Evolutionary conservation across 352 stramenopile species (phyloP).

Genomic region (Hyaloperonospora brassicae): DNA sequence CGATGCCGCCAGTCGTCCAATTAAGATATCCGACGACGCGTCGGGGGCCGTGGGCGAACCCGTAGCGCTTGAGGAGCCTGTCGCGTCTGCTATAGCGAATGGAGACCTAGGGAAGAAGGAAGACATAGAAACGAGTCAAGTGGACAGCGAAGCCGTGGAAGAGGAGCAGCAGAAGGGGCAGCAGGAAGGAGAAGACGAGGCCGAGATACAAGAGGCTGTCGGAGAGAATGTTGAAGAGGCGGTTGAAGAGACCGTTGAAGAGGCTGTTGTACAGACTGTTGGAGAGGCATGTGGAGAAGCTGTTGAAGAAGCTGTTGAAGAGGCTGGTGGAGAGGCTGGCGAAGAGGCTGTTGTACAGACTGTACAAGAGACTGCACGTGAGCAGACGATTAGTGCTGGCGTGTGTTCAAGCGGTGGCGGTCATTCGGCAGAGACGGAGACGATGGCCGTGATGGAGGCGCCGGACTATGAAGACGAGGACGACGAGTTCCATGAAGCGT

Average conservation of each 20-base stretch:
- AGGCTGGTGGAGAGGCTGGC: not conserved
- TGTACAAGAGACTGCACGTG: not conserved
- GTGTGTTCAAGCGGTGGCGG: constrained; percentile 12
- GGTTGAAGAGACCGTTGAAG: not conserved
- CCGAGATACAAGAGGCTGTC: not conserved
- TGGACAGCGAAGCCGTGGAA: constrained; percentile 1
- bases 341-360: not conserved
- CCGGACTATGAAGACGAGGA: constrained; percentile 32
- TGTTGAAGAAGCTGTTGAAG: not conserved
- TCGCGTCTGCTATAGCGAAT: constrained; percentile 1
- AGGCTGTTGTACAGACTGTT: not conserved
- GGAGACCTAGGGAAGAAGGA: not conserved
- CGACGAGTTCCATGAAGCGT: constrained; percentile 41
- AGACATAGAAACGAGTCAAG: not conserved
- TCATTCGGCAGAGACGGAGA: not conserved
- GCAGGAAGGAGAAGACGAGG: not conserved
- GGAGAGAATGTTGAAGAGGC: not conserved
- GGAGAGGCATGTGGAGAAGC: not conserved
- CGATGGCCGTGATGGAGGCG: constrained; percentile 19
- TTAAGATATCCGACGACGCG: constrained; percentile 27
- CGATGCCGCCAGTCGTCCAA: constrained; percentile 14
- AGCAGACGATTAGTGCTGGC: constrained; percentile 10
- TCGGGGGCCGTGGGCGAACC: constrained; percentile 24
- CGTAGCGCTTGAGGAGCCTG: constrained; percentile 25
- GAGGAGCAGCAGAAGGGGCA: constrained; percentile 4